Conservation (phyloP, 2,329 filamentous ascomycete species). For the Furcasterigmium furcatum region DNA sequence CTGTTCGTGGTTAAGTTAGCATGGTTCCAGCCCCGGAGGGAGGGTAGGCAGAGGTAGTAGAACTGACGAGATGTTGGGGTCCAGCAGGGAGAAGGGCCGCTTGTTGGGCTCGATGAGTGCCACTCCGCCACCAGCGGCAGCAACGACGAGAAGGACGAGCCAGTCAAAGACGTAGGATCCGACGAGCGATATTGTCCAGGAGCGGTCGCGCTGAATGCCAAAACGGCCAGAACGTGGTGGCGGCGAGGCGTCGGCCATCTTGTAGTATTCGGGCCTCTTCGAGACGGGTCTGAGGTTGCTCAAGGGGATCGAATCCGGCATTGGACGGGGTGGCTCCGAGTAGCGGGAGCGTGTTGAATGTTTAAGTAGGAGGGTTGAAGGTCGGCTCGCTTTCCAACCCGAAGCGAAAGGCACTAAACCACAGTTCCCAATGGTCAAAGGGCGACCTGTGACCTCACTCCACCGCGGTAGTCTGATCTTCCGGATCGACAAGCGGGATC, state of each 20-base stretch:
- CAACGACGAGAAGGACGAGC: conserved; percentile 61
- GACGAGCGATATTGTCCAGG: conserved; percentile 27
- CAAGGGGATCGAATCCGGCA: conserved; percentile 14
- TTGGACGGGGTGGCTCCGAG: too few species aligned
- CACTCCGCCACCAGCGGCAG: conserved; percentile 56
- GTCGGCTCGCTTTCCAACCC: too few species aligned
- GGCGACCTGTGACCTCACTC: too few species aligned
- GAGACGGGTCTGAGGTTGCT: conserved; percentile 8
- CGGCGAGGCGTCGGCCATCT: conserved; percentile 27
- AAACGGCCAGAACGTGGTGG: conserved; percentile 6
- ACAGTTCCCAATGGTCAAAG: too few species aligned
- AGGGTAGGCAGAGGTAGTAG: conserved; percentile 8
- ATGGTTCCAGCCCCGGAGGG: neutral
- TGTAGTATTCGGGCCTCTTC: conserved; percentile 11
- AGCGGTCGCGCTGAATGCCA: conserved; percentile 4
- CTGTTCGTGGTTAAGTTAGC: conserved; percentile 28
- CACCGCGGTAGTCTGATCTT: too few species aligned
- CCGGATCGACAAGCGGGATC: too few species aligned
- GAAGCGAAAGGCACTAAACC: too few species aligned
- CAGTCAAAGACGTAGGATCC: conserved; percentile 74
- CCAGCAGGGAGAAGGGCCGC: conserved; percentile 66
- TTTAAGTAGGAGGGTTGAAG: too few species aligned
- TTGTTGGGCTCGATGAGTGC: conserved; percentile 60
- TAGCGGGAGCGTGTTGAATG: too few species aligned
- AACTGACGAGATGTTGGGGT: conserved; percentile 74